Conservation (phyloP, 2,329 filamentous ascomycete genomes). For the Diaporthe caulivora region DNA sequence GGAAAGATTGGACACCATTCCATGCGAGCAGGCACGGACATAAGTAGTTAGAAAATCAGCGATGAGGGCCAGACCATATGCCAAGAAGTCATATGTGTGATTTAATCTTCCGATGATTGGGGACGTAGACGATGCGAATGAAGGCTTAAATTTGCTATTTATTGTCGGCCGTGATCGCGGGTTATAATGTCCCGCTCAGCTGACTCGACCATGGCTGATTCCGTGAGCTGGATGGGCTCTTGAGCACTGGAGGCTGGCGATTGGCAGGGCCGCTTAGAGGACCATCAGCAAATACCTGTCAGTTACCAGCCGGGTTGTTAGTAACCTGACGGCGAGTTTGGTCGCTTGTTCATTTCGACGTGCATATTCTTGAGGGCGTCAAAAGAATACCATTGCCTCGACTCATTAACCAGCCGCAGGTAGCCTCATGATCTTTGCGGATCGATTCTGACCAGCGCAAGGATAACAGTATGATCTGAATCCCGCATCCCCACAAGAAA, state of each 20-base stretch:
- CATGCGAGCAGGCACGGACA: not conserved
- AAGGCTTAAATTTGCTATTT: not conserved
- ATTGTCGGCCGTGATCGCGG: not conserved
- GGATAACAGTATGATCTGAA: not conserved
- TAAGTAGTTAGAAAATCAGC: not conserved
- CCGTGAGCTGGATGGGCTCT: not conserved
- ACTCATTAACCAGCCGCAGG: not conserved
- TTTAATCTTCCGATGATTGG: not conserved
- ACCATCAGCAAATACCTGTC: not conserved
- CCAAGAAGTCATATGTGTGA: not conserved
- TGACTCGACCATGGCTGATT: slow-evolving; percentile 3
- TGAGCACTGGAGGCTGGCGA: not conserved
- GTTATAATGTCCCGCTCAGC: not conserved
- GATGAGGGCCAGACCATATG: not conserved
- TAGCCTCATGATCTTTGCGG: slow-evolving; percentile 4
- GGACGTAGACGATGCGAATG: not conserved
- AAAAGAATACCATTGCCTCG: too few relatives aligned
- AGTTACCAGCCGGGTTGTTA: not conserved
- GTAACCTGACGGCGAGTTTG: not conserved
- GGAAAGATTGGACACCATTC: not conserved
- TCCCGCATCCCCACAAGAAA: not conserved
- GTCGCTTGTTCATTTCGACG: not conserved
- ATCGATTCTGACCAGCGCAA: not conserved
- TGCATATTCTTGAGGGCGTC: too few relatives aligned
- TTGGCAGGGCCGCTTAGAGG: not conserved